These are phyloP conservation scores for Fusarium sp. DNA, from an alignment of 2,329 filamentous ascomycete genomes.

Conservation along the genomic window DNA sequence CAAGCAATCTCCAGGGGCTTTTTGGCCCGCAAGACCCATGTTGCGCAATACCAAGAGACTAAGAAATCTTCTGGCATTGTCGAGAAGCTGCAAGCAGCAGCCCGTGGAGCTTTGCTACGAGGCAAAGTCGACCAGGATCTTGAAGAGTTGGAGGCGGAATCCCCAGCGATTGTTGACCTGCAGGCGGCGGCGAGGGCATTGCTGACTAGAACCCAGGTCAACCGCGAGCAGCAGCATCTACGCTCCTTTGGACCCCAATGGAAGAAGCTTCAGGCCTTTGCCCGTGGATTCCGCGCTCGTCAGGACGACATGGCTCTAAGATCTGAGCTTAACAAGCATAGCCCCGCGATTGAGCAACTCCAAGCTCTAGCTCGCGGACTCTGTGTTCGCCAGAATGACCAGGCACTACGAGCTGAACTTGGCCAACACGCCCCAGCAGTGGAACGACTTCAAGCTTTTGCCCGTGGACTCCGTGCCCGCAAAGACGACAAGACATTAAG, in stretches of 20 bases:
- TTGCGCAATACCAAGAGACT: slow-evolving; percentile 66
- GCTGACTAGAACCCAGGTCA: slow-evolving; percentile 66
- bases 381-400: slow-evolving; percentile 11
- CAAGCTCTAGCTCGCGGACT: slow-evolving; percentile 62
- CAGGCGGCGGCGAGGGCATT: slow-evolving; percentile 75
- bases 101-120: slow-evolving; percentile 74
- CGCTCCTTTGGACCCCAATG: slow-evolving; percentile 60
- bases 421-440: slow-evolving; percentile 55
- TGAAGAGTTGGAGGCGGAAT: slow-evolving; percentile 61
- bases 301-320: slow-evolving; percentile 55
- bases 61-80: slow-evolving; percentile 63
- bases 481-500: slow-evolving; percentile 51
- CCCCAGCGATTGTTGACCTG: slow-evolving; percentile 62
- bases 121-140: slow-evolving; percentile 65
- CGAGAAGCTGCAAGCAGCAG: slow-evolving; percentile 70
- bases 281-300: slow-evolving; percentile 62
- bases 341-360: slow-evolving; percentile 55
- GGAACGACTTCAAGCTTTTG: slow-evolving; percentile 60
- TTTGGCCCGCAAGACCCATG: slow-evolving; percentile 68
- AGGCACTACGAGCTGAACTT: slow-evolving; percentile 60
- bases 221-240: slow-evolving; percentile 62
- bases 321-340: slow-evolving; percentile 59
- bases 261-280: slow-evolving; percentile 55
- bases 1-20: slow-evolving; percentile 75
- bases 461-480: slow-evolving; percentile 53